Evolutionary conservation across 169 alveolate genomes (phyloP).

Genomic region (Plasmodium coatneyi): DNA sequence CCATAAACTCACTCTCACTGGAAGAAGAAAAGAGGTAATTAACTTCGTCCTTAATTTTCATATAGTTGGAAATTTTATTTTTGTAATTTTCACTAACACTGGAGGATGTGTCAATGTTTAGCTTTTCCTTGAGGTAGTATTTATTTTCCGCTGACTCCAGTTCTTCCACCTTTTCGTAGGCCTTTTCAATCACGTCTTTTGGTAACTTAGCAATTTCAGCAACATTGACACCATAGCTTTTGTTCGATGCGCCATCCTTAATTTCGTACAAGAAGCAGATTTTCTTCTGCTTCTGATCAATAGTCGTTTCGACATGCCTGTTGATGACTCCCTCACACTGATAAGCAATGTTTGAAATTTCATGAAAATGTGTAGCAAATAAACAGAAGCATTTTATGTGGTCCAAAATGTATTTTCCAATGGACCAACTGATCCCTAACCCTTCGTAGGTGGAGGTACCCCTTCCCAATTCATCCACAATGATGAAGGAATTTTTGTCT

Average conservation of each 20-base stretch:
- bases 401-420: conserved; percentile 93
- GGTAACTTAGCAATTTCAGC: conserved; percentile 95
- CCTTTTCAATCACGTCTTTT: conserved; percentile 77
- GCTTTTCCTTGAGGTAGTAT: conserved; percentile 64
- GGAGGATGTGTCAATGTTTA: conserved; percentile 51
- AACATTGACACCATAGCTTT: conserved; percentile 95
- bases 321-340: conserved; percentile 91
- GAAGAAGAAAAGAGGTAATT: conserved; percentile 34
- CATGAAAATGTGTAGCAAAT: conserved; percentile 99
- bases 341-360: conserved; percentile 93
- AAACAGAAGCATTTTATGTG: conserved; percentile 93
- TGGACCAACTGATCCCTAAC: conserved; percentile 98
- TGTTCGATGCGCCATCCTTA: conserved; percentile 91
- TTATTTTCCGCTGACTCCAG: conserved; percentile 72
- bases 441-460: conserved; percentile 98
- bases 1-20: conserved; percentile 36
- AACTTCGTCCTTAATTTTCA: conserved; percentile 66
- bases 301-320: conserved; percentile 87
- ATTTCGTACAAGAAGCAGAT: conserved; percentile 91
- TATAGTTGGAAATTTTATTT: conserved; percentile 64
- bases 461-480: conserved; percentile 98
- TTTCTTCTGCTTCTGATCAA: conserved; percentile 75
- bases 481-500: conserved; percentile 90
- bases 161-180: conserved; percentile 74
- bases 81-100: conserved; percentile 37